Percentiles rank a stretch among this genome's conserved stretches.
Evolutionary conservation across 1,284 basidiomycete species (phyloP).

Genomic region (Uromyces viciae-fabae): DNA sequence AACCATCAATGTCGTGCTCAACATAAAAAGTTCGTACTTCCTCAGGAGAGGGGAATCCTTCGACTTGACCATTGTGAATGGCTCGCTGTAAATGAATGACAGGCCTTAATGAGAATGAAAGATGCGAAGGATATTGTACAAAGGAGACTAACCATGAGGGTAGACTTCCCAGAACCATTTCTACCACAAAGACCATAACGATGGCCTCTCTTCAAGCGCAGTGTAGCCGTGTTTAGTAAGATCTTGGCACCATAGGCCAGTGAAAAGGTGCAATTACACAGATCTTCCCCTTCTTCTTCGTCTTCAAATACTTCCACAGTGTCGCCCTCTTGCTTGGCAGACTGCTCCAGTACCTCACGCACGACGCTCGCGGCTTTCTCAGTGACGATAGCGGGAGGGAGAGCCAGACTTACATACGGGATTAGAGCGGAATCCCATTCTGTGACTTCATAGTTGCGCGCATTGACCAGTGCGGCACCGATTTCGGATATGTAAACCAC

Average conservation of each 20-base stretch:
- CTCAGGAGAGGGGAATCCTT: constrained; percentile 93
- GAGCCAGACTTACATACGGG: constrained; percentile 69
- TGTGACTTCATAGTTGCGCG: constrained; percentile 83
- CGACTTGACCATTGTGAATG: constrained; percentile 69
- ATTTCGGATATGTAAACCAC: constrained; percentile 72
- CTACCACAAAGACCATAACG: constrained; percentile 97
- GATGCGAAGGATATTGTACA: neutral
- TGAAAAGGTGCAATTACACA: constrained; percentile 97
- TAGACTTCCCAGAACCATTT: constrained; percentile 98
- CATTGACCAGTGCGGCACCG: constrained; percentile 78
- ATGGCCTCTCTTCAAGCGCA: constrained; percentile 96
- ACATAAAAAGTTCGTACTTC: constrained; percentile 98
- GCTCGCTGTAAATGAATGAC: constrained; percentile 47
- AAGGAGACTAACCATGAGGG: constrained; percentile 86
- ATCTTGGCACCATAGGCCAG: constrained; percentile 98
- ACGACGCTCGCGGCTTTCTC: constrained; percentile 69
- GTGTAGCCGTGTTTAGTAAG: constrained; percentile 86
- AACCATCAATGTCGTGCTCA: constrained; percentile 96
- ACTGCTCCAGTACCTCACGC: constrained; percentile 82
- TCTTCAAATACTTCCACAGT: constrained; percentile 72
- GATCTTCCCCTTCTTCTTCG: constrained; percentile 93
- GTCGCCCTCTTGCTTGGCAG: constrained; percentile 71
- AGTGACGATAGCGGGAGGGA: constrained; percentile 57
- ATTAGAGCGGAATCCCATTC: constrained; percentile 77
- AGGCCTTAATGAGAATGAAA: constrained; percentile 62